A percentile compares a stretch with the other conserved stretches of the same genome.
Evolutionary conservation across 257 asterid species (phyloP).

Genomic region (Nicotiana knightiana): DNA sequence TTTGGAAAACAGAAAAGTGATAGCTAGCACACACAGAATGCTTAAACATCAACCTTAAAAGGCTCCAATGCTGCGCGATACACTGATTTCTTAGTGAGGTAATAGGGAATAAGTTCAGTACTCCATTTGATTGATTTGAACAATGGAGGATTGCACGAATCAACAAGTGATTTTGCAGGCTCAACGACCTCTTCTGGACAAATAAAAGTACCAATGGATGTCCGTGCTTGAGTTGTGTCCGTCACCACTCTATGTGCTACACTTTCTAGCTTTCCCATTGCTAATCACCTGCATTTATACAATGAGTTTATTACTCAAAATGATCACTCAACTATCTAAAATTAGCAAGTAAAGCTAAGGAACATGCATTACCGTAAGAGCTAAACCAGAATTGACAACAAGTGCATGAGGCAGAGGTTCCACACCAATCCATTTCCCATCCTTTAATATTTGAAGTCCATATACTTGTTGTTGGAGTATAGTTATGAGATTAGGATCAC

Average conservation of each 20-base stretch:
- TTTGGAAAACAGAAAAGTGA: too few relatives aligned
- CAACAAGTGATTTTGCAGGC: constrained; percentile 1
- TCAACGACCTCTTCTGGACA: neutral
- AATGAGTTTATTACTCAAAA: too few relatives aligned
- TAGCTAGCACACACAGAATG: too few relatives aligned
- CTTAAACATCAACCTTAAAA: neutral
- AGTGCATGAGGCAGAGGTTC: constrained; percentile 8
- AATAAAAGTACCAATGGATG: constrained; percentile 8
- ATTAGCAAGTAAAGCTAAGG: too few relatives aligned
- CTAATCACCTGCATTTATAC: neutral
- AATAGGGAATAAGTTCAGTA: neutral
- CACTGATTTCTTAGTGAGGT: neutral
- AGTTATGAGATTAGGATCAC: constrained; percentile 12
- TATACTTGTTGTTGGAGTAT: constrained; percentile 6
- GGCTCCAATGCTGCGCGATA: neutral
- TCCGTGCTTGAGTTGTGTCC: neutral
- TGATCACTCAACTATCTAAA: neutral
- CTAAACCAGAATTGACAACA: constrained; percentile 4
- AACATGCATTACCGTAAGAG: neutral
- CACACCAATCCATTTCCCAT: constrained; percentile 15
- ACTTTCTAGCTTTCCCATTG: neutral
- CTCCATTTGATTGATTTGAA: neutral
- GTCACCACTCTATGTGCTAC: constrained; percentile 17
- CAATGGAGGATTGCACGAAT: neutral
- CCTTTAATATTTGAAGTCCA: constrained; percentile 15